Conservation (phyloP, 768 basidiomycete species). For the Tylopilus vinaceipallidus region DNA sequence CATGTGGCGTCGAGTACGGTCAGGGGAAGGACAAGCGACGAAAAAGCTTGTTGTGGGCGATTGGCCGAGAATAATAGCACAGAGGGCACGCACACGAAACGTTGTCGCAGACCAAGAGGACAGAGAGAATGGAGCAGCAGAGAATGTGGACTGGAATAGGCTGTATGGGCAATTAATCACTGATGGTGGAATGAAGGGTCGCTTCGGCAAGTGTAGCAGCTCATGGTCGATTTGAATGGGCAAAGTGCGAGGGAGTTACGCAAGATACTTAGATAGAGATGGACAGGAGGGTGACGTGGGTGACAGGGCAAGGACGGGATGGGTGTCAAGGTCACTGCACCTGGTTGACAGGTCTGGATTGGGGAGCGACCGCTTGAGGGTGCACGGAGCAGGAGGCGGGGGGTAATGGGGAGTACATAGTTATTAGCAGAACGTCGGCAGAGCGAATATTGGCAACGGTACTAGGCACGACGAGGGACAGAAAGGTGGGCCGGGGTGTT, state of each 20-base stretch:
- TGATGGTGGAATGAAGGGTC: slow-evolving; percentile 10
- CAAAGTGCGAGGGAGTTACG: background rate
- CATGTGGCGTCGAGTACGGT: slow-evolving; percentile 4
- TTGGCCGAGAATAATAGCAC: background rate
- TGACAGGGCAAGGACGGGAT: background rate
- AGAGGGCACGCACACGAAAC: background rate
- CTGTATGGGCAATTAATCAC: background rate
- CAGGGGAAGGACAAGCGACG: background rate
- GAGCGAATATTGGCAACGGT: background rate
- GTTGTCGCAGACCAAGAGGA: no score
- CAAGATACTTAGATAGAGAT: background rate
- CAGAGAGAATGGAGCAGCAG: slow-evolving; percentile 4
- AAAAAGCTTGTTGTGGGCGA: background rate
- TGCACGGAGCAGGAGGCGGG: no score
- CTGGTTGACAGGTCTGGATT: no score
- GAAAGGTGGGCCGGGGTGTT: background rate
- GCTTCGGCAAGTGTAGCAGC: slow-evolving; percentile 4
- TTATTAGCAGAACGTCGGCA: no score
- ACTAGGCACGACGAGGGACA: no score
- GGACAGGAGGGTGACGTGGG: background rate
- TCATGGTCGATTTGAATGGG: background rate
- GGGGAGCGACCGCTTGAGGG: no score
- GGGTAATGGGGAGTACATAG: no score
- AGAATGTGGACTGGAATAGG: background rate
- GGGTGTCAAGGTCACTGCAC: background rate